phyloP scores from a whole-genome alignment of 2,329 filamentous ascomycete species.

The Ophiocordyceps robertsii region DNA sequence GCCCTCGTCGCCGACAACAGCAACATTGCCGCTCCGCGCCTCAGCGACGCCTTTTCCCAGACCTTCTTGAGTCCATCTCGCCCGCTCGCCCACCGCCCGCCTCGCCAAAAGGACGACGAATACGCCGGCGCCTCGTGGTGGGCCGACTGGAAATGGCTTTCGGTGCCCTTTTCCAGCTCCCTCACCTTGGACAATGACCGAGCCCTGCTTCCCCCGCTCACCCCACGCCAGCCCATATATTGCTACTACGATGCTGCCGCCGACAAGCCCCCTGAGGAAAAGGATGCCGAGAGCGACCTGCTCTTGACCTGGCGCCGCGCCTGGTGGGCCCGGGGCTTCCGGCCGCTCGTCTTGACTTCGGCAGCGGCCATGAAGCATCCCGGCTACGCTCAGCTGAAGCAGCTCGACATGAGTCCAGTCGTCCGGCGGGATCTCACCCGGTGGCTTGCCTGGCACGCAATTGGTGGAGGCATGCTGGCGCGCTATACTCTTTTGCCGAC shows the following conservation, averaged over 20 bases:
- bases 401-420: conserved; percentile 41
- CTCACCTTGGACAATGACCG: conserved; percentile 71
- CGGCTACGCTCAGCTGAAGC: conserved; percentile 58
- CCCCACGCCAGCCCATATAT: conserved; percentile 61
- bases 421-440: conserved; percentile 61
- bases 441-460: conserved; percentile 88
- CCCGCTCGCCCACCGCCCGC: conserved; percentile 55
- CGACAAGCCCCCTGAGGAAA: conserved; percentile 47
- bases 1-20: conserved; percentile 36
- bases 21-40: conserved; percentile 34
- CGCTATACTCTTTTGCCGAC: conserved; percentile 78
- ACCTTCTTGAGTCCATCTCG: conserved; percentile 53
- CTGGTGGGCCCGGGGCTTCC: conserved; percentile 93
- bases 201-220: conserved; percentile 67
- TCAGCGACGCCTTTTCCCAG: conserved; percentile 26
- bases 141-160: conserved; percentile 79
- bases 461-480: conserved; percentile 71
- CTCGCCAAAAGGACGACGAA: conserved; percentile 64
- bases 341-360: conserved; percentile 65
- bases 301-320: conserved; percentile 81
- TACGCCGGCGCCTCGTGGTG: conserved; percentile 74
- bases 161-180: conserved; percentile 68
- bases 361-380: conserved; percentile 76
- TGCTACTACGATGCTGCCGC: conserved; percentile 73
- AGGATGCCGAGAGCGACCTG: conserved; percentile 63